Evolutionary conservation across 495 filamentous ascomycete genomes (phyloP), one percentile per base, ranked within the genome.

Genomic region (Viridothelium virens): DNA sequence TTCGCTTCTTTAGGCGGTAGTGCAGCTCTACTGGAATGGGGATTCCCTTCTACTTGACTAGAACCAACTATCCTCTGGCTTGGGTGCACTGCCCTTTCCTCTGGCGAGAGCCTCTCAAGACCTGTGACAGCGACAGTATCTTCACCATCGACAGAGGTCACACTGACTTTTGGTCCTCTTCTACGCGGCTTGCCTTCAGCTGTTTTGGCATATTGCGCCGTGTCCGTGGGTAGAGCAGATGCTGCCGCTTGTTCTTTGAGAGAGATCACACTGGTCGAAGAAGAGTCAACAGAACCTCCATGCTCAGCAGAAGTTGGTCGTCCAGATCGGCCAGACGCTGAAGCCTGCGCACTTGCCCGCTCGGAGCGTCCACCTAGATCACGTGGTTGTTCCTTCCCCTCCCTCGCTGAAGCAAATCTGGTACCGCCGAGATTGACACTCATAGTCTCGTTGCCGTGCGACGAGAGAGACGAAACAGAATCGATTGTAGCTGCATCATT

Each of bases 111-210:
- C 31, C 36, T 59, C 14, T 33, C 53, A 14, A 7, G 31, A 59
- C 14, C 53, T 7, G 18, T 59, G 14, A 59, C 53, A 10, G 53
- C 53, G 14, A 36, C 53, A 6, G 31, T 59, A 33, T 59, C 31
- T 59, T 59, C 25, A 59, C 53, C 53, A 36, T 59, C 53, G 3
- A 18, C 31, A 59, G 53, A 59, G 18, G 31, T 59, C 10, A 36
- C 53, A 59, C 11, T n/a, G 31, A 59, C 25, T 18, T 59, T 33
- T 59, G 53, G 53, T 59, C 48, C 48, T 18, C 53, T 59, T 14
- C 53, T 18, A 36, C 53, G 53, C 7, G 53, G 18, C 14, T 33
- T 59, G 5, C 25, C 5, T 18, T 59, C 53, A 14, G 31, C 31
- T 36, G 3, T 36, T 5, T 18, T 36, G 31, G 10, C 31, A 7